A percentile compares a stretch with the other conserved stretches of the same genome.
These are phyloP conservation scores for Hymenoscyphus occultus DNA, from an alignment of 2,329 filamentous ascomycete genomes.

Conservation along the genomic window DNA sequence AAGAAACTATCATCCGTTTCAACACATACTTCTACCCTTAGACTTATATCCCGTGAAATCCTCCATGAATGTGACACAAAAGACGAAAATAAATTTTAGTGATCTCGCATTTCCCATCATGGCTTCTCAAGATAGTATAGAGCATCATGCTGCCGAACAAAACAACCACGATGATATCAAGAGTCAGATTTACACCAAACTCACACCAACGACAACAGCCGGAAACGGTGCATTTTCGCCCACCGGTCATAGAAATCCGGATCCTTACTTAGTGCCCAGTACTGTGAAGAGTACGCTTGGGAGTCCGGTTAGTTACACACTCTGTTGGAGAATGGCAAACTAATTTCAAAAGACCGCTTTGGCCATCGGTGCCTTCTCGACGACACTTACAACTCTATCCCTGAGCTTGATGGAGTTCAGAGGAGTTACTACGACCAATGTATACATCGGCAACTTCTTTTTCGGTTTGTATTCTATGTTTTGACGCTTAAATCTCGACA, in stretches of 20 bases:
- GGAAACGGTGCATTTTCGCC: not conserved
- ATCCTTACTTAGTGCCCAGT: slow-evolving; percentile 21
- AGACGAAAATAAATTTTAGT: not conserved
- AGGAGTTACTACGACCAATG: slow-evolving; percentile 48
- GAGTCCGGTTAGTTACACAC: slow-evolving; percentile 24
- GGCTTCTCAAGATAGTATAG: slow-evolving; percentile 20
- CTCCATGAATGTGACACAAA: not conserved
- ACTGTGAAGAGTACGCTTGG: slow-evolving; percentile 27
- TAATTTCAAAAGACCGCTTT: slow-evolving; percentile 42
- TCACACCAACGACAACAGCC: slow-evolving; percentile 14
- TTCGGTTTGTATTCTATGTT: slow-evolving; percentile 34
- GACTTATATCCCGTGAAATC: not conserved
- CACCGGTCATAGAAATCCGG: slow-evolving; percentile 9
- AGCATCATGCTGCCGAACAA: slow-evolving; percentile 16
- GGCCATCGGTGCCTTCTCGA: slow-evolving; percentile 52
- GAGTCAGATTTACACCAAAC: slow-evolving; percentile 14
- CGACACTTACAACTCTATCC: slow-evolving; percentile 52
- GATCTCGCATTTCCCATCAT: not conserved
- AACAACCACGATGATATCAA: slow-evolving; percentile 22
- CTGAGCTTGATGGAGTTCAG: slow-evolving; percentile 55
- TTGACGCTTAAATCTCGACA: slow-evolving; percentile 31
- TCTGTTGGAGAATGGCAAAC: not conserved
- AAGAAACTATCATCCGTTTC: not conserved
- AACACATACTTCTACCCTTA: not conserved
- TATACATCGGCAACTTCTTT: slow-evolving; percentile 54